These are phyloP conservation scores for Globisporangium rhizosaccharum DNA, from an alignment of 352 stramenopile genomes.

Conservation along the genomic window DNA sequence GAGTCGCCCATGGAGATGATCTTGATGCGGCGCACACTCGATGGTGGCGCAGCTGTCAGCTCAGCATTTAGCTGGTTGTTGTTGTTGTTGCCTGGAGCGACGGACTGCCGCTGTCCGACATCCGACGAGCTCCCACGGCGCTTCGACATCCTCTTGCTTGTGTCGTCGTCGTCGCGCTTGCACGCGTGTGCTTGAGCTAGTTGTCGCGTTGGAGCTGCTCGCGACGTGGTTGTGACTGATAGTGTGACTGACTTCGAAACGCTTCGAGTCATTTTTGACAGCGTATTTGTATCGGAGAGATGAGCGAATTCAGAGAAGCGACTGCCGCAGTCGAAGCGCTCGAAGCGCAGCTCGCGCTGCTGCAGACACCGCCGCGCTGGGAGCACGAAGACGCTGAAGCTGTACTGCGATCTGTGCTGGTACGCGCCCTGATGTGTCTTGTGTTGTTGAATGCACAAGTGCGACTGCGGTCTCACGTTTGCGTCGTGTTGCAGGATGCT, in stretches of 20 bases:
- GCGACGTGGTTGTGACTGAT: background rate
- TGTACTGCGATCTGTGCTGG: constrained; percentile 3
- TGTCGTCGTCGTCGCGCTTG: background rate
- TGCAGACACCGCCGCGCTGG: constrained; percentile 15
- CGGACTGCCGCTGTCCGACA: background rate
- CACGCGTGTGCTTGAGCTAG: background rate
- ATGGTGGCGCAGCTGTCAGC: constrained; percentile 15
- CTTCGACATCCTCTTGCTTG: constrained; percentile 7
- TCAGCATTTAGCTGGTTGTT: constrained; percentile 12
- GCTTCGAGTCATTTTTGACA: no score
- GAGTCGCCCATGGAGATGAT: constrained; percentile 92
- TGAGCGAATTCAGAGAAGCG: constrained; percentile 56
- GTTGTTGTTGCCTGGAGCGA: constrained; percentile 5
- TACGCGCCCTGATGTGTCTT: background rate
- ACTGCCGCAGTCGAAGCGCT: constrained; percentile 33
- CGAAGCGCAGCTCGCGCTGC: constrained; percentile 25
- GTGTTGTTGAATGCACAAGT: background rate
- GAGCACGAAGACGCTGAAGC: constrained; percentile 1
- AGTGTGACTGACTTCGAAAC: background rate
- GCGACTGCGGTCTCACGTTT: background rate
- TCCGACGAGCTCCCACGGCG: constrained; percentile 4
- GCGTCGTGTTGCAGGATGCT: constrained; percentile 13
- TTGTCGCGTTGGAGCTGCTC: no score
- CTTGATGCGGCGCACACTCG: constrained; percentile 83
- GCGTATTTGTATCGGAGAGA: constrained; percentile 7